phyloP scores from a whole-genome alignment of 2,329 filamentous ascomycete genomes.

The Geoglossum cookeanum region DNA sequence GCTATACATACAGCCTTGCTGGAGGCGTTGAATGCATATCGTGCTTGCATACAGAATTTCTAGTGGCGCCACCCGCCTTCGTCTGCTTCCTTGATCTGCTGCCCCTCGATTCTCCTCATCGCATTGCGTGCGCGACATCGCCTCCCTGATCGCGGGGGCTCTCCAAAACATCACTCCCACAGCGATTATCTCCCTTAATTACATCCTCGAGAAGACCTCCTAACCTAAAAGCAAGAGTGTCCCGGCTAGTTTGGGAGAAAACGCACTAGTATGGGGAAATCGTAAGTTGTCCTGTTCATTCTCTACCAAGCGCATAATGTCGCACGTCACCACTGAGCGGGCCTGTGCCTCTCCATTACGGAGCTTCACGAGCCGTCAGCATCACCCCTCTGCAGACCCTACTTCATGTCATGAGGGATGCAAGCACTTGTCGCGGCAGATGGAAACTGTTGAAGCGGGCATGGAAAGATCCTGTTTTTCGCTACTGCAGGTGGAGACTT shows the following conservation, averaged over 20 bases:
- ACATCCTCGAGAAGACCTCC: not conserved
- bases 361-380: not conserved
- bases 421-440: not conserved
- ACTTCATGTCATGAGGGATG: not conserved
- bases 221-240: not conserved
- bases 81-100: not conserved
- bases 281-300: constrained; percentile 24
- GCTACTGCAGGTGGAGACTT: constrained; percentile 12
- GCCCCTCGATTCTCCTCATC: no score
- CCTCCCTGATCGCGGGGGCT: not conserved
- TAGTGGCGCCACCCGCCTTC: not conserved
- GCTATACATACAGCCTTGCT: not conserved
- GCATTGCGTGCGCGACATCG: not conserved
- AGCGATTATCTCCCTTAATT: not conserved
- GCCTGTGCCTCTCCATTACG: not conserved
- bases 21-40: not conserved
- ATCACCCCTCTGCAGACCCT: not conserved
- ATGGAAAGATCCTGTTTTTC: not conserved
- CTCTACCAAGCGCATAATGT: not conserved
- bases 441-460: not conserved
- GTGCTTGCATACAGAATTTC: not conserved
- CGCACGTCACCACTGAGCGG: constrained; percentile 1
- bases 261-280: constrained; percentile 29
- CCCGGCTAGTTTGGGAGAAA: not conserved
- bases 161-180: not conserved